Percentiles rank a stretch among this genome's conserved stretches.
These are phyloP conservation scores for Moricandia moricandioides DNA, from an alignment of 345 rosid genomes.

Conservation along the genomic window DNA sequence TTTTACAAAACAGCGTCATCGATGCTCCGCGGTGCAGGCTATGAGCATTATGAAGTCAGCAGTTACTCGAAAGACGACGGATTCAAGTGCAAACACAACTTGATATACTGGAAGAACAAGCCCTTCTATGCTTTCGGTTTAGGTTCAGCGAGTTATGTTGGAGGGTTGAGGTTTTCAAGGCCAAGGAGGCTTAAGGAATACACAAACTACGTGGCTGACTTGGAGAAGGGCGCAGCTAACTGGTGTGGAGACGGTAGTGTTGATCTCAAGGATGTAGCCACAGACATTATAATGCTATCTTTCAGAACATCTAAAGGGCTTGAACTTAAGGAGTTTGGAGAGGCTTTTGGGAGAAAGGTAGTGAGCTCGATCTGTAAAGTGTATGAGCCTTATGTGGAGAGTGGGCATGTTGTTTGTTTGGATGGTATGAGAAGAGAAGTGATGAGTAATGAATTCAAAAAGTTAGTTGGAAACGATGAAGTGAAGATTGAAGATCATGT, in stretches of 20 bases:
- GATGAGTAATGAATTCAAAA: slow-evolving; percentile 42
- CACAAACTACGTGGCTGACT: slow-evolving; percentile 51
- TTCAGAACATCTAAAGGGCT: slow-evolving; percentile 82
- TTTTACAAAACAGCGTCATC: slow-evolving; percentile 69
- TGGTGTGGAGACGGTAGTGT: slow-evolving; percentile 32
- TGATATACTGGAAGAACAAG: slow-evolving; percentile 77
- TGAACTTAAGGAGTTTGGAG: slow-evolving; percentile 54
- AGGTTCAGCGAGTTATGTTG: slow-evolving; percentile 86
- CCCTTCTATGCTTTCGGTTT: slow-evolving; percentile 88
- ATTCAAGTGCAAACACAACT: slow-evolving; percentile 78
- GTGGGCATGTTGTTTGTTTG: slow-evolving; percentile 72
- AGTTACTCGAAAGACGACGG: slow-evolving; percentile 66
- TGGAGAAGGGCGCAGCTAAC: slow-evolving; percentile 54
- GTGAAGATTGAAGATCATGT: slow-evolving; percentile 39
- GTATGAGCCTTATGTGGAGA: slow-evolving; percentile 60
- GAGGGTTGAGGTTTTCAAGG: slow-evolving; percentile 84
- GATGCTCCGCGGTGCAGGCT: slow-evolving; percentile 64
- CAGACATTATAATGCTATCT: slow-evolving; percentile 83
- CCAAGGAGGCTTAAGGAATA: slow-evolving; percentile 80
- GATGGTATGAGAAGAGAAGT: slow-evolving; percentile 53
- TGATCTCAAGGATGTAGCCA: slow-evolving; percentile 65
- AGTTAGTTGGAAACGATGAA: slow-evolving; percentile 32
- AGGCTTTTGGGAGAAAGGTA: slow-evolving; percentile 62
- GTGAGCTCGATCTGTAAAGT: slow-evolving; percentile 53
- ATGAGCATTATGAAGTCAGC: slow-evolving; percentile 82